Conservation (phyloP, 768 basidiomycete species). For the Tylopilus sp. region DNA sequence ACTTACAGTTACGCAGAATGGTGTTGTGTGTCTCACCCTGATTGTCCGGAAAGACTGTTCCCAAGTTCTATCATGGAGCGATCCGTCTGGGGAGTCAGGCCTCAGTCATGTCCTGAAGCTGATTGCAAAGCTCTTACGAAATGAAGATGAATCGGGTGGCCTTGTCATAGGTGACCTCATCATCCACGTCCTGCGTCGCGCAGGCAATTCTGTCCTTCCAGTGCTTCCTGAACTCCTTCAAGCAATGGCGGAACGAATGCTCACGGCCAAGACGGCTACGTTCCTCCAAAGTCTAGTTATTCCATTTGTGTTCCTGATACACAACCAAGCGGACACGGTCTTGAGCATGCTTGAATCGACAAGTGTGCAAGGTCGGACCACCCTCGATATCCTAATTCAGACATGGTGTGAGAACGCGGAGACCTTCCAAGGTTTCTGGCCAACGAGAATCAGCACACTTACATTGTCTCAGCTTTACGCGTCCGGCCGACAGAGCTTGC, state of each 20-base stretch:
- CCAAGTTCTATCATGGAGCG: slow-evolving; percentile 77
- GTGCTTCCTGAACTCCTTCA: slow-evolving; percentile 85
- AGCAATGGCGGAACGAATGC: slow-evolving; percentile 80
- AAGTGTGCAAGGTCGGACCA: slow-evolving; percentile 55
- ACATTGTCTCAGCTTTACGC: slow-evolving; percentile 74
- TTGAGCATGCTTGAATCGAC: slow-evolving; percentile 73
- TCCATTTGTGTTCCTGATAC: slow-evolving; percentile 91
- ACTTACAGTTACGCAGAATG: slow-evolving; percentile 52
- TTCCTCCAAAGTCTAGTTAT: slow-evolving; percentile 91
- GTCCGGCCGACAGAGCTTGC: slow-evolving; percentile 62
- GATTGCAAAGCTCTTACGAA: slow-evolving; percentile 73
- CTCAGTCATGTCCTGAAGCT: slow-evolving; percentile 71
- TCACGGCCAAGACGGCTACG: slow-evolving; percentile 81
- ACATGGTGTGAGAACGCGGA: slow-evolving; percentile 95
- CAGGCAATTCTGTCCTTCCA: slow-evolving; percentile 75
- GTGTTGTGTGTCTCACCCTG: slow-evolving; percentile 75
- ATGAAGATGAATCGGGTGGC: slow-evolving; percentile 87
- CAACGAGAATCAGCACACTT: slow-evolving; percentile 78
- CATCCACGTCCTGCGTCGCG: slow-evolving; percentile 84
- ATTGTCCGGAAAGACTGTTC: slow-evolving; percentile 84
- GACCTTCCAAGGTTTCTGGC: slow-evolving; percentile 95
- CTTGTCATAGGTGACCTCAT: slow-evolving; percentile 93
- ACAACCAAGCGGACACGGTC: slow-evolving; percentile 80
- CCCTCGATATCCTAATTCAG: slow-evolving; percentile 83
- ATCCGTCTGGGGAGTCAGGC: slow-evolving; percentile 64